A percentile compares a stretch with the other conserved stretches of the same genome.
Conservation (phyloP, 2,329 filamentous ascomycete genomes). For the Knoxdaviesia proteae region DNA sequence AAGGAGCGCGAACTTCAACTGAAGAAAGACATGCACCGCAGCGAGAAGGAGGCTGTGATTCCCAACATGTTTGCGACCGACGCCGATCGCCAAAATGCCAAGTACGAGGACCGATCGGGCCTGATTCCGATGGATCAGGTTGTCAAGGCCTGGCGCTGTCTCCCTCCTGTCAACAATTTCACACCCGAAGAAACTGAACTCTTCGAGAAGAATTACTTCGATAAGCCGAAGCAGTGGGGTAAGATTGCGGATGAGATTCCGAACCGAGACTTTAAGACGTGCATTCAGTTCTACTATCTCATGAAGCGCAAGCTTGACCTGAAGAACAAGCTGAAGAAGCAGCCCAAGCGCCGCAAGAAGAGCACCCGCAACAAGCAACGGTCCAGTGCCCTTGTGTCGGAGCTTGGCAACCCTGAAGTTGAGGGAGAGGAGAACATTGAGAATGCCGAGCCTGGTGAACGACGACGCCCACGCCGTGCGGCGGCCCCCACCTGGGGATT, state of each 20-base stretch:
- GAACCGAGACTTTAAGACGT: slow-evolving; percentile 52
- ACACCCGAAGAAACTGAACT: slow-evolving; percentile 45
- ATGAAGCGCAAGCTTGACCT: slow-evolving; percentile 57
- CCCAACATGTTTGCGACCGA: slow-evolving; percentile 47
- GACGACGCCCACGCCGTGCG: slow-evolving; percentile 38
- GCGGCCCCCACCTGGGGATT: slow-evolving; percentile 53
- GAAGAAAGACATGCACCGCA: slow-evolving; percentile 49
- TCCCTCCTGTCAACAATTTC: slow-evolving; percentile 57
- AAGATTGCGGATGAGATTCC: slow-evolving; percentile 49
- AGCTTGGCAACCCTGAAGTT: slow-evolving; percentile 38
- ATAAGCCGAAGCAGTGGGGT: slow-evolving; percentile 66
- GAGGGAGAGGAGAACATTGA: slow-evolving; percentile 35
- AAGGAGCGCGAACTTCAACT: slow-evolving; percentile 44
- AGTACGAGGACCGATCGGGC: slow-evolving; percentile 46
- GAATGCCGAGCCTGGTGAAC: slow-evolving; percentile 36
- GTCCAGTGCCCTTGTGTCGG: slow-evolving; percentile 44
- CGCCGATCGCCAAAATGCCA: slow-evolving; percentile 33
- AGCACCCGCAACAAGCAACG: slow-evolving; percentile 33
- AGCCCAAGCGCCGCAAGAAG: slow-evolving; percentile 37
- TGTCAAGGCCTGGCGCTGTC: slow-evolving; percentile 48
- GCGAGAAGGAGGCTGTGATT: slow-evolving; percentile 56
- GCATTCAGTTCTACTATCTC: slow-evolving; percentile 72
- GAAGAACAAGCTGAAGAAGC: slow-evolving; percentile 53
- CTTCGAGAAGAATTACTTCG: slow-evolving; percentile 56
- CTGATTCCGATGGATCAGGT: slow-evolving; percentile 43